Evolutionary conservation across 495 filamentous ascomycete species (phyloP), one percentile per base, ranked within the genome.

Genomic region (Schizothecium vesticola): DNA sequence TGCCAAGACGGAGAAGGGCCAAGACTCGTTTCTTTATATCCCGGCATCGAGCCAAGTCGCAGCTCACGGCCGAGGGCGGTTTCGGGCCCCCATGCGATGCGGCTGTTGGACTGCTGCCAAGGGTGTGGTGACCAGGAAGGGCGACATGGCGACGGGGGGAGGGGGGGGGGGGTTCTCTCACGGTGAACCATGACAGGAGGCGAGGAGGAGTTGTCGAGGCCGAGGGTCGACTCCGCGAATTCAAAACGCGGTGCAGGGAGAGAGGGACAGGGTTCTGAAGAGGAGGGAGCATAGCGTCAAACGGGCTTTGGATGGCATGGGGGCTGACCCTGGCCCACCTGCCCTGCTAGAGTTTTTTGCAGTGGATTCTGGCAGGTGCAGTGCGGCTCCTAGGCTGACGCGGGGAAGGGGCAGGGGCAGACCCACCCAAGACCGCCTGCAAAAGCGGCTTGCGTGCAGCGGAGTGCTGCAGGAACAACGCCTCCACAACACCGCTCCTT

Each of bases 181-280:
- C 12, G 16, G 36, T 7, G 36, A 43, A 43, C 68, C 66, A 71
- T 69, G 67, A 70, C 73, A 77, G 75, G 78, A 76, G 73, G 73
- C 70, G 76, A n/a, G 63, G 61, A 64, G 61, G 66, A 65, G 61
- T 51, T 70, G 63, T 61, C 43, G 19, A 51, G 43, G 67, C 76
- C 13, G 19, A 25, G 43, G 63, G 31, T 33, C 31, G 31, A 33
- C 80, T 77, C 80, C 79, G 80, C 78, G 78, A 75, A 77, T 76
- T 72, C 79, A 81, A 81, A 82, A 82, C 81, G 70, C 72, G 73
- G 69, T 72, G 74, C 76, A 77, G 74, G 76, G 65, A n/a, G n/a
- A 68, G 61, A 67, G 57, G 64, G 19, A 70, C 70, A 70, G 75
- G 76, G 75, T 67, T 74, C 75, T 79, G 72, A 76, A 70, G 71